Base-by-base conservation (phyloP, 805 yeast genomes). In the Ogataea corticis region DNA sequence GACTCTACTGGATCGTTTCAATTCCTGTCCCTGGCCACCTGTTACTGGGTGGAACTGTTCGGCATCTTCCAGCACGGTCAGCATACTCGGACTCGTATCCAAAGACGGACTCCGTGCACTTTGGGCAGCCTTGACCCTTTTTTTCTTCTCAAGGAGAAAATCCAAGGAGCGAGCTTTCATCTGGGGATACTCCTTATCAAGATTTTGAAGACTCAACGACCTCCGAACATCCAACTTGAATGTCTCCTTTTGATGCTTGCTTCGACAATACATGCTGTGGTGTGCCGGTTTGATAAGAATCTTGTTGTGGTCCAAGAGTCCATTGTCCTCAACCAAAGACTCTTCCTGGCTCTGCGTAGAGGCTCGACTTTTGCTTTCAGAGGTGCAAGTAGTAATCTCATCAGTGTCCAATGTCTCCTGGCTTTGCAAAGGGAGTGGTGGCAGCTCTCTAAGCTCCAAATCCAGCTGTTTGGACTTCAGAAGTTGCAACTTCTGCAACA, bases 301-400 rank as follows among this genome's bases (percentile, higher is more conserved):
- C 33, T 28, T 18, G 18, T 49, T 49, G 13, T 40, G 52, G 9
- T 28, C 13, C 14, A 49, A 17, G 18, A 49, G 42, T 12, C 41
- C 52, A 3, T 16, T 13, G 27, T 49, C 52, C 12, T 35, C 49
- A 18, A 49, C 38, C 19, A 49, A 27, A 6, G 49, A 45, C 25
- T 48, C 49, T 18, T 43, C 47, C 5, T 38, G 42, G 16, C 38
- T 46, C 9, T 38, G 23, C 7, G 44, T 38, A 6, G 45, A 40
- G 15, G 27, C 5, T 5, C 15, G n/a, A 6, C 14, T 13, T 16
- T 7, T 14, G n/a, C 14, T 13, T 6, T 31, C 31, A 36, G 39
- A 36, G 12, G 15, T 29, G 16, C 39, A 36, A 11, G 39, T 23
- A 7, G 39, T 36, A 19, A 13, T 36, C 9, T 23, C 23, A 11